phyloP scores from a whole-genome alignment of 108 stramenopile species.

The Fragilaria crotonensis region DNA sequence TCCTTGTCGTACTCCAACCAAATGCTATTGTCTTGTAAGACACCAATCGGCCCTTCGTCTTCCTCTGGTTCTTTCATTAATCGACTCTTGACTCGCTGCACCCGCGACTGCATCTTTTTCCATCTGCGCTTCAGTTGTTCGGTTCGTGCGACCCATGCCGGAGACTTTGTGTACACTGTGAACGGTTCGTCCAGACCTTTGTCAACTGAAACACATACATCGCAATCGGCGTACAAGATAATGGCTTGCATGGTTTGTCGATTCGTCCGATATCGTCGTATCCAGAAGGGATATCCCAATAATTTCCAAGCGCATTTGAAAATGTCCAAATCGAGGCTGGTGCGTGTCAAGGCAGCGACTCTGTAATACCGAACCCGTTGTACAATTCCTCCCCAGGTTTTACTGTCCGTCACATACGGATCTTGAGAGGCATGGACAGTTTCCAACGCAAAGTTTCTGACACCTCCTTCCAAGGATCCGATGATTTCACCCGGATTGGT shows the following conservation, averaged over 20 bases:
- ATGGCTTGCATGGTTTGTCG: conserved; percentile 28
- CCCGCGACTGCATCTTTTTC: not conserved
- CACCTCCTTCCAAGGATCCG: not conserved
- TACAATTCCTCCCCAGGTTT: conserved; percentile 28
- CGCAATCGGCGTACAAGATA: conserved; percentile 46
- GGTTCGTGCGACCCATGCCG: conserved; percentile 26
- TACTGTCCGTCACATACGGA: conserved; percentile 39
- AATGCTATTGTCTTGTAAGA: not conserved
- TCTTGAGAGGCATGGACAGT: conserved; percentile 41
- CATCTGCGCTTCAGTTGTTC: not conserved
- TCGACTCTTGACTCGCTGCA: not conserved
- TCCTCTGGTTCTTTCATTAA: not conserved
- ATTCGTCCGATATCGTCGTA: conserved; percentile 23
- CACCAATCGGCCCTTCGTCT: not conserved
- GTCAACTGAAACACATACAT: conserved; percentile 44
- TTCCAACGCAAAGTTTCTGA: conserved; percentile 39
- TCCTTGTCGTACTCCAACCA: too few species aligned
- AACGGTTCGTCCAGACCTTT: conserved; percentile 27
- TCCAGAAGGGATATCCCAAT: not conserved
- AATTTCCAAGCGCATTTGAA: conserved; percentile 13
- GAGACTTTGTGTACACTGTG: conserved; percentile 50
- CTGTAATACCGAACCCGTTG: conserved; percentile 21
- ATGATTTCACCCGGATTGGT: conserved; percentile 24
- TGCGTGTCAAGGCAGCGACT: conserved; percentile 43
- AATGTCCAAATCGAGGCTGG: conserved; percentile 36